phyloP scores from a whole-genome alignment of 2,329 filamentous ascomycete species.

The Cladophialophora exuberans region DNA sequence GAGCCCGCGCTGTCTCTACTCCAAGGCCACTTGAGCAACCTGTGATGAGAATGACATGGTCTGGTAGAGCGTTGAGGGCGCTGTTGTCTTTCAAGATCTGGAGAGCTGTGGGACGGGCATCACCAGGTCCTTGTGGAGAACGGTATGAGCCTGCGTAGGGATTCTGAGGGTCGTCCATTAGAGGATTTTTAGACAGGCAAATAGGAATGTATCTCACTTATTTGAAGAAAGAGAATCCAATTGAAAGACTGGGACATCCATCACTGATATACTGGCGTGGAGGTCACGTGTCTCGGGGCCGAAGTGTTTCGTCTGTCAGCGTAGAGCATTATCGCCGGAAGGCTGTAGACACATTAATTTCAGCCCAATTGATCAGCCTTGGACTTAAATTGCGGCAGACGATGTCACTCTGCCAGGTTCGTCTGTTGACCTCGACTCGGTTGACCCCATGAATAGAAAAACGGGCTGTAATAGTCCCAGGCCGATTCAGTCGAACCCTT shows the following conservation, averaged over 20 bases:
- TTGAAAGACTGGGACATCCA: not conserved
- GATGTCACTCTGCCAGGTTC: not conserved
- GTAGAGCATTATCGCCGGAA: constrained; percentile 11
- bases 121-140: constrained; percentile 23
- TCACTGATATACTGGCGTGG: not conserved
- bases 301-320: constrained; percentile 1
- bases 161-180: constrained; percentile 13
- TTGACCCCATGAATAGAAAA: not conserved
- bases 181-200: not conserved
- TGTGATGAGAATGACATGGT: constrained; percentile 43
- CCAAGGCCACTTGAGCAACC: constrained; percentile 43
- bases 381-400: no score
- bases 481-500: constrained; percentile 37
- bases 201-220: no score
- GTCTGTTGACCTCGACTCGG: not conserved
- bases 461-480: not conserved
- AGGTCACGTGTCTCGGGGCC: not conserved
- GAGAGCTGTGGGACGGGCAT: constrained; percentile 24
- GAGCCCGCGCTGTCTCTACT: constrained; percentile 42
- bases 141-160: constrained; percentile 34
- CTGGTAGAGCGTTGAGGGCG: constrained; percentile 14
- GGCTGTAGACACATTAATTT: no score
- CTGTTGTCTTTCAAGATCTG: constrained; percentile 31
- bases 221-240: no score
- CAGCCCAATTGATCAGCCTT: no score